Conservation (phyloP, 768 basidiomycete species). For the Boletus subcaerulescens region DNA sequence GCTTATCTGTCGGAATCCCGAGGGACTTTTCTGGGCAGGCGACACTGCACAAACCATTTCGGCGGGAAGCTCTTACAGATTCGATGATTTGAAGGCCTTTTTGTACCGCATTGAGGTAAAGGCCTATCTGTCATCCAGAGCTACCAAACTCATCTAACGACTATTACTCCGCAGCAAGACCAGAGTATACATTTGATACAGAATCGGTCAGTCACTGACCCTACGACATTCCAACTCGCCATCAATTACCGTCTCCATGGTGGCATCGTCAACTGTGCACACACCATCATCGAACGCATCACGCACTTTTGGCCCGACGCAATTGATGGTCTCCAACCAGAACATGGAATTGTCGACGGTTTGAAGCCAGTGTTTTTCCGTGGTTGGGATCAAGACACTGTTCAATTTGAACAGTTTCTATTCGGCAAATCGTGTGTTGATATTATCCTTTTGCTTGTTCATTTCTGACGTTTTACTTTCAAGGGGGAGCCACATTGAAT, state of each 20-base stretch:
- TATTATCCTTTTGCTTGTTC: background rate
- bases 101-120: slow-evolving; percentile 59
- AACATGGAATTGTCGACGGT: slow-evolving; percentile 54
- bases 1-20: slow-evolving; percentile 56
- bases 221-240: slow-evolving; percentile 51
- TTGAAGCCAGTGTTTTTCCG: slow-evolving; percentile 57
- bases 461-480: slow-evolving; percentile 8
- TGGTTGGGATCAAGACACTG: slow-evolving; percentile 43
- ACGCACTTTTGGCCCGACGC: slow-evolving; percentile 58
- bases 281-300: slow-evolving; percentile 61
- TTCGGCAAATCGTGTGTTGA: slow-evolving; percentile 44
- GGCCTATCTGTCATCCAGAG: background rate
- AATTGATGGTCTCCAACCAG: slow-evolving; percentile 57
- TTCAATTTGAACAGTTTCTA: slow-evolving; percentile 54
- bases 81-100: slow-evolving; percentile 69
- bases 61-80: slow-evolving; percentile 67
- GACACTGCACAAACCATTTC: slow-evolving; percentile 81
- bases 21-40: slow-evolving; percentile 76
- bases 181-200: slow-evolving; percentile 10
- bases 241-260: slow-evolving; percentile 70
- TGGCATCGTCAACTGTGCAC: slow-evolving; percentile 73
- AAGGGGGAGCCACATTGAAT: slow-evolving; percentile 50
- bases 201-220: slow-evolving; percentile 21
- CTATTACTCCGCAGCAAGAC: slow-evolving; percentile 18
- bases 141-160: background rate